These are phyloP conservation scores for Mucor piriformis DNA, from an alignment of 371 early-diverging fungal species.

Conservation along the genomic window DNA sequence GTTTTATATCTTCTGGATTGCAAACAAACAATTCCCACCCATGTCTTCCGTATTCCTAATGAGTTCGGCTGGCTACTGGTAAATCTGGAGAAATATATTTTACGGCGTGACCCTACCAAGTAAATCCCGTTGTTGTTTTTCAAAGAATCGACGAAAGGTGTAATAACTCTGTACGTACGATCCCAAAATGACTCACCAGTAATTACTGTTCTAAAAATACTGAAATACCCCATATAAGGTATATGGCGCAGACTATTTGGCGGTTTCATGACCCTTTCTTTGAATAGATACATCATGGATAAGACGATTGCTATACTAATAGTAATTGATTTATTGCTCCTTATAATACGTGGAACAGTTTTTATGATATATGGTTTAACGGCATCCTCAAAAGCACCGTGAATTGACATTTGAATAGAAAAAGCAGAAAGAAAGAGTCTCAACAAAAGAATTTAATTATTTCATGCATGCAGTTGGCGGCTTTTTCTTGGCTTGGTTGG, in stretches of 20 bases:
- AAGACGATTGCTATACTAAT: conserved; percentile 6
- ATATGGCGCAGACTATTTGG: conserved; percentile 29
- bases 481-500: too few species aligned
- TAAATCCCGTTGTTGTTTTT: conserved; percentile 14
- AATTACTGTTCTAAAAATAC: background rate
- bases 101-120: conserved; percentile 2
- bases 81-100: background rate
- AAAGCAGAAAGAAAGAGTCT: too few species aligned
- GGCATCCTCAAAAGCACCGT: too few species aligned
- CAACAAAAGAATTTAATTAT: too few species aligned
- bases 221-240: conserved; percentile 15
- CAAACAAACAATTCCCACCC: conserved; percentile 13
- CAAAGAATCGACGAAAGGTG: conserved; percentile 3
- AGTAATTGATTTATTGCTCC: conserved; percentile 5
- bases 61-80: background rate
- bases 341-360: background rate
- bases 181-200: background rate
- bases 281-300: background rate
- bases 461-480: too few species aligned
- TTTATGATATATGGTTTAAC: too few species aligned
- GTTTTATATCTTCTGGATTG: conserved; percentile 7
- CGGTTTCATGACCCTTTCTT: conserved; percentile 5
- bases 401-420: too few species aligned
- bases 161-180: background rate
- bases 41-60: background rate